A percentile compares a stretch with the other conserved stretches of the same genome.
Evolutionary conservation across 2,329 filamentous ascomycete genomes (phyloP).

Genomic region (Talaromyces atroroseus): DNA sequence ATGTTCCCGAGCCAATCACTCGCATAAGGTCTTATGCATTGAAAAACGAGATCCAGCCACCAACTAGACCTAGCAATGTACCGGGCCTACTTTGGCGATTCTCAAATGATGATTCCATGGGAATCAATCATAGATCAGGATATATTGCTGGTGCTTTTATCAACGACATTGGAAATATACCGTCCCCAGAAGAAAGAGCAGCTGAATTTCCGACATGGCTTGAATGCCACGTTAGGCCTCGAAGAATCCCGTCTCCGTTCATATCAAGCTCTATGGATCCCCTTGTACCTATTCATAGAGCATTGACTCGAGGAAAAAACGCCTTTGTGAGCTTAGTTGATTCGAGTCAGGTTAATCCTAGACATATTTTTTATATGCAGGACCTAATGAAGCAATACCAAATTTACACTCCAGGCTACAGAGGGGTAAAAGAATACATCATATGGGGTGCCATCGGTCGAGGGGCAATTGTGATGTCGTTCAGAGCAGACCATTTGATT

Average conservation of each 20-base stretch:
- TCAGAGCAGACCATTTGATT: conserved; percentile 22
- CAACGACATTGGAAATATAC: conserved; percentile 8
- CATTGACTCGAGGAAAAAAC: conserved; percentile 18
- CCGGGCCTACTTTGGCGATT: conserved; percentile 32
- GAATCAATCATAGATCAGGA: conserved; percentile 22
- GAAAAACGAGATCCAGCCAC: background rate
- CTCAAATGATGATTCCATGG: conserved; percentile 26
- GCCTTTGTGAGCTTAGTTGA: conserved; percentile 30
- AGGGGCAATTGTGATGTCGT: conserved; percentile 24
- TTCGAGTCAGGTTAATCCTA: conserved; percentile 17
- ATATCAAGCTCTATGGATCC: conserved; percentile 27
- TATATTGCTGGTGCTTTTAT: conserved; percentile 27
- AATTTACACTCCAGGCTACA: conserved; percentile 19
- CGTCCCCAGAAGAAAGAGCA: conserved; percentile 10
- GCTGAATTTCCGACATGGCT: conserved; percentile 20
- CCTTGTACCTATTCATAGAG: conserved; percentile 29
- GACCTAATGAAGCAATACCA: conserved; percentile 19
- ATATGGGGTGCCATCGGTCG: conserved; percentile 29
- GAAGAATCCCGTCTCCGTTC: conserved; percentile 23
- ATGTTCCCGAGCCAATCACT: background rate
- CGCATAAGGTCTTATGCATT: conserved; percentile 10
- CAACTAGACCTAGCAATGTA: conserved; percentile 5
- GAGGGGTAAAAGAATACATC: conserved; percentile 27
- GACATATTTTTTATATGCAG: conserved; percentile 23
- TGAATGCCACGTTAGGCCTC: conserved; percentile 21